phyloP scores from a whole-genome alignment of 768 basidiomycete genomes.

The Leccinum aurantiacum region DNA sequence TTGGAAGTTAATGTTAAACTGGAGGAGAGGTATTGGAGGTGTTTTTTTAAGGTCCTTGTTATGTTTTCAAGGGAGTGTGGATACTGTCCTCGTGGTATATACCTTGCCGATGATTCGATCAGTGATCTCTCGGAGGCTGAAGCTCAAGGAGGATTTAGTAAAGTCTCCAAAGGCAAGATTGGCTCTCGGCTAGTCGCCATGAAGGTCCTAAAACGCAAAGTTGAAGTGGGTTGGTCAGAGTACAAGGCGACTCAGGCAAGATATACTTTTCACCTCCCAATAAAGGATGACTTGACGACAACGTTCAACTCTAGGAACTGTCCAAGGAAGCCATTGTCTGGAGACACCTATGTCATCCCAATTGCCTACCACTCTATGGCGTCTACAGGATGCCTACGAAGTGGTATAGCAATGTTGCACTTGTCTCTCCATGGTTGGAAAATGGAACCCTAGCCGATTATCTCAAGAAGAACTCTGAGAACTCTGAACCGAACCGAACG shows the following conservation, averaged over 20 bases:
- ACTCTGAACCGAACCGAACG: conserved; percentile 26
- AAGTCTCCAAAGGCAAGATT: conserved; percentile 20
- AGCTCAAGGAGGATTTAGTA: conserved; percentile 22
- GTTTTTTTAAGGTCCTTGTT: neutral
- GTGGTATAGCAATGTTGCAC: conserved; percentile 18
- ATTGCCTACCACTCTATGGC: conserved; percentile 38
- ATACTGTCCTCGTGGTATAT: no score
- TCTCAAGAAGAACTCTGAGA: conserved; percentile 25
- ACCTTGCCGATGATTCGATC: no score
- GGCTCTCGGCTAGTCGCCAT: conserved; percentile 29
- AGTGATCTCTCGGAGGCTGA: no score
- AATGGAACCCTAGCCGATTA: conserved; percentile 33
- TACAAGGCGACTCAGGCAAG: conserved; percentile 13
- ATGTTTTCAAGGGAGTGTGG: no score
- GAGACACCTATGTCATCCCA: conserved; percentile 34
- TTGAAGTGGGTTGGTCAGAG: neutral
- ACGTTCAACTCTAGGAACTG: conserved; percentile 19
- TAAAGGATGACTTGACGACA: no score
- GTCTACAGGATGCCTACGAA: conserved; percentile 19
- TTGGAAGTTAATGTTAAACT: conserved; percentile 19
- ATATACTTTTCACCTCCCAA: neutral
- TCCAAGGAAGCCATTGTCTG: conserved; percentile 36
- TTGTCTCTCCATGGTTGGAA: conserved; percentile 44
- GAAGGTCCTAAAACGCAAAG: conserved; percentile 15
- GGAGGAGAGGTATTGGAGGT: conserved; percentile 18